A percentile compares a stretch with the other conserved stretches of the same genome.
Evolutionary conservation across 2,329 filamentous ascomycete genomes (phyloP).

Genomic region (Immersiporthe knoxdaviesiana): DNA sequence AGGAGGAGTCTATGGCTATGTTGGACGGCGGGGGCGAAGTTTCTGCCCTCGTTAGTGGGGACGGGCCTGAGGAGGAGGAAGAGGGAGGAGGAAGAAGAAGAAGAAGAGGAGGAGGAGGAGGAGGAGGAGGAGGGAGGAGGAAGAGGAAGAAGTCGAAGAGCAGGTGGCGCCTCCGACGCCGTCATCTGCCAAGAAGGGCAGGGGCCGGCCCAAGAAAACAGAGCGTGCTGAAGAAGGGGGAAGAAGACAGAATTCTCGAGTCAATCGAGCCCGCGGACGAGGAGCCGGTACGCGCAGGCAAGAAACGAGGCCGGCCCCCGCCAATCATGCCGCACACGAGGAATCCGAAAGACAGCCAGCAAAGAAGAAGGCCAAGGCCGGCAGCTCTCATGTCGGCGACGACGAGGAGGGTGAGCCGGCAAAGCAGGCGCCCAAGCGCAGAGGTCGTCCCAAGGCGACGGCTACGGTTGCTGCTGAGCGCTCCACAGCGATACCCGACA

Average conservation of each 20-base stretch:
- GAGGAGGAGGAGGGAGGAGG: slow-evolving; percentile 31
- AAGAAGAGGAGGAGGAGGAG: slow-evolving; percentile 33
- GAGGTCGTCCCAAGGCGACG: slow-evolving; percentile 33
- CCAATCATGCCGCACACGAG: slow-evolving; percentile 32
- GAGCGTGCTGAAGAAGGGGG: slow-evolving; percentile 32
- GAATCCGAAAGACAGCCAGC: slow-evolving; percentile 33
- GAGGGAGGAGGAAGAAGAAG: slow-evolving; percentile 37
- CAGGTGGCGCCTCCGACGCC: slow-evolving; percentile 28
- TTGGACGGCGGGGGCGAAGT: slow-evolving; percentile 42
- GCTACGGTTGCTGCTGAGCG: slow-evolving; percentile 12
- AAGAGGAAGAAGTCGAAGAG: slow-evolving; percentile 35
- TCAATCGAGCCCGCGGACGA: slow-evolving; percentile 32
- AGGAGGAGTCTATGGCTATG: slow-evolving; percentile 33
- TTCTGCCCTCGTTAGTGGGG: slow-evolving; percentile 39
- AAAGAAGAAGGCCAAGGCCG: slow-evolving; percentile 32
- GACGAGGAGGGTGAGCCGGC: slow-evolving; percentile 30
- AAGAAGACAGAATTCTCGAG: slow-evolving; percentile 31
- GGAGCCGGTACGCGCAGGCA: slow-evolving; percentile 25
- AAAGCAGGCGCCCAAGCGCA: slow-evolving; percentile 30
- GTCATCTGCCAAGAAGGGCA: slow-evolving; percentile 19
- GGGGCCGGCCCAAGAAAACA: slow-evolving; percentile 25
- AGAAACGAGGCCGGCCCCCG: slow-evolving; percentile 33
- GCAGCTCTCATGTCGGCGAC: slow-evolving; percentile 34
- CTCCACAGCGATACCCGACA: slow-evolving; percentile 45
- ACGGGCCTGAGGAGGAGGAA: slow-evolving; percentile 32